These are phyloP conservation scores for Trypanosoma platydactyli DNA, from an alignment of 208 protist genomes.

Conservation along the genomic window DNA sequence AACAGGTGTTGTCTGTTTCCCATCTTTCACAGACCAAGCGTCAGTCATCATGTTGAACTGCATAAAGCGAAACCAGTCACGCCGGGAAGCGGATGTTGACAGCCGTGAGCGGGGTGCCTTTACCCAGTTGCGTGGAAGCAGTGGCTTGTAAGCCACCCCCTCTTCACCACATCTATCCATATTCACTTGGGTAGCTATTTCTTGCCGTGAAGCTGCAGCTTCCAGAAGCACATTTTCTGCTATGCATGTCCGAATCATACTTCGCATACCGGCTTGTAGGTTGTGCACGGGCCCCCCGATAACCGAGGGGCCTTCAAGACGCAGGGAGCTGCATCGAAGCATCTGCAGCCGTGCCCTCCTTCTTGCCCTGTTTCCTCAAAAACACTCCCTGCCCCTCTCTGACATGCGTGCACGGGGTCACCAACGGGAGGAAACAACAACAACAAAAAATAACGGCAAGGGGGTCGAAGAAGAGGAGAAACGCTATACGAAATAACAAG, in stretches of 20 bases:
- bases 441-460: too few relatives aligned
- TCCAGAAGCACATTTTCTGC: constrained; percentile 37
- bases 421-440: too few relatives aligned
- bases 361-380: constrained; percentile 18
- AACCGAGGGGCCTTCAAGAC: constrained; percentile 10
- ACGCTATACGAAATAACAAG: constrained; percentile 23
- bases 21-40: constrained; percentile 48
- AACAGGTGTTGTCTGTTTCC: constrained; percentile 43
- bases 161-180: constrained; percentile 21
- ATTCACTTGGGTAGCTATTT: constrained; percentile 34
- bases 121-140: constrained; percentile 64
- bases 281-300: constrained; percentile 13
- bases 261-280: constrained; percentile 17
- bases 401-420: constrained; percentile 6
- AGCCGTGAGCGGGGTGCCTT: constrained; percentile 60
- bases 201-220: constrained; percentile 29
- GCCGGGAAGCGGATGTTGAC: constrained; percentile 54
- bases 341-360: constrained; percentile 8
- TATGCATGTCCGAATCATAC: constrained; percentile 46
- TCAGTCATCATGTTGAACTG: constrained; percentile 84
- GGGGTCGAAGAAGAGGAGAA: constrained; percentile 17
- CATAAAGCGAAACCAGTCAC: constrained; percentile 89
- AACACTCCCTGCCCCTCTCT: not conserved
- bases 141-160: constrained; percentile 31
- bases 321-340: constrained; percentile 19